A percentile compares a stretch with the other conserved stretches of the same genome.
Evolutionary conservation across 768 basidiomycete species (phyloP).

Genomic region (Amanita pallidorosea): DNA sequence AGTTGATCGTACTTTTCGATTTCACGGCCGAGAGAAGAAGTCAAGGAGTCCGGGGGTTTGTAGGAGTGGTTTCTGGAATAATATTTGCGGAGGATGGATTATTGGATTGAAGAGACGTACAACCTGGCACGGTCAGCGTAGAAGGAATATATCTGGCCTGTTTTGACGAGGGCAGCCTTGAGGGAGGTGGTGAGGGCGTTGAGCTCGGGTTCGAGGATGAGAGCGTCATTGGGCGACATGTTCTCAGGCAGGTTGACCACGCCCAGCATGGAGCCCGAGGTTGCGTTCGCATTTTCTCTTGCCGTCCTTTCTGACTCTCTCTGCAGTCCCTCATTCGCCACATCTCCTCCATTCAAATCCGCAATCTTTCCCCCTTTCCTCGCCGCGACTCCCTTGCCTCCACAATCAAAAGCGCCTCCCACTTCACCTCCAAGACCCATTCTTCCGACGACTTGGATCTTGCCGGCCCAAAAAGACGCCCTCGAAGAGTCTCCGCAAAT

Average conservation of each 20-base stretch:
- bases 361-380: constrained; percentile 79
- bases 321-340: constrained; percentile 62
- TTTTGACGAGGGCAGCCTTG: constrained; percentile 60
- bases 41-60: constrained; percentile 55
- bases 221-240: constrained; percentile 17
- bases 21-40: constrained; percentile 56
- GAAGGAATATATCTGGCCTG: constrained; percentile 62
- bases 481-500: constrained; percentile 48
- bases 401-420: constrained; percentile 58
- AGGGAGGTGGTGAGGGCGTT: constrained; percentile 45
- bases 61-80: constrained; percentile 30
- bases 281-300: background rate
- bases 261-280: background rate
- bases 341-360: constrained; percentile 60
- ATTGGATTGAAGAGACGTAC: constrained; percentile 26
- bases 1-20: constrained; percentile 73
- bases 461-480: constrained; percentile 44
- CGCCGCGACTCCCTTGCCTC: constrained; percentile 70
- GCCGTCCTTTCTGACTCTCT: background rate
- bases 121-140: constrained; percentile 54
- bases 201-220: constrained; percentile 58
- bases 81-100: background rate
- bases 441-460: constrained; percentile 65
- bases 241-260: background rate
- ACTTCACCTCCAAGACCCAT: constrained; percentile 45